Evolutionary conservation across 2,329 filamentous ascomycete genomes (phyloP), one percentile per base, ranked within the genome.

Genomic region (Scleromitrula shiraiana): DNA sequence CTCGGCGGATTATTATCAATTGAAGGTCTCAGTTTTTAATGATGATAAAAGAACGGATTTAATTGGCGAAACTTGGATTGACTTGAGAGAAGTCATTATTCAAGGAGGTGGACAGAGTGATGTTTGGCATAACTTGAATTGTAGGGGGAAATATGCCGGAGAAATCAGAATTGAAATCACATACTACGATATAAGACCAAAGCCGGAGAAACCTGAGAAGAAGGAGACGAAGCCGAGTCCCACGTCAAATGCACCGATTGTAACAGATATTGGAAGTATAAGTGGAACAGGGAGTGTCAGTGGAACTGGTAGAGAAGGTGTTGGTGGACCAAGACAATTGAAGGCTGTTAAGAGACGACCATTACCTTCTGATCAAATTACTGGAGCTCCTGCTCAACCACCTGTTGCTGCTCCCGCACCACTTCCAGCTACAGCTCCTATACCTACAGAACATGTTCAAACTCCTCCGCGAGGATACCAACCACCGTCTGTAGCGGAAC

Each of bases 41-140:
- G 93, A 98, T 62, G 93, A 98, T 69, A 97, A 96, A 72, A 94
- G 85, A 71, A 97, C 91, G 0, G 93, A 98, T 57, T 68, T 98
- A 55, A 96, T 98, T 59, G 93, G 93, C 56, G 93, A 98, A 68
- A 82, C 87, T 6, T 96, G 88, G 83, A 79, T 97, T 50, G 85
- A 87, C 62, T 74, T 98, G 51, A 81, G 82, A 57, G 77, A 80
- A 57, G 85, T 98, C 59, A 78, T 98, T 53, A 76, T 90, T 17
- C 74, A 82, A 2, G 90, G 93, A 40, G 93, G 93, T 41, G 90
- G 93, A n/a, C 88, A 96, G 68, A 89, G 78, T 62, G 93, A 98
- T 67, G 73, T 88, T 47, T 98, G 93, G 93, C 90, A 96, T 64
- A 82, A 74, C 50, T 72, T 98, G 57, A 85, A 79, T 55, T 97